Evolutionary conservation across 495 filamentous ascomycete species (phyloP).

Genomic region (Staphylotrichum longicolle): DNA sequence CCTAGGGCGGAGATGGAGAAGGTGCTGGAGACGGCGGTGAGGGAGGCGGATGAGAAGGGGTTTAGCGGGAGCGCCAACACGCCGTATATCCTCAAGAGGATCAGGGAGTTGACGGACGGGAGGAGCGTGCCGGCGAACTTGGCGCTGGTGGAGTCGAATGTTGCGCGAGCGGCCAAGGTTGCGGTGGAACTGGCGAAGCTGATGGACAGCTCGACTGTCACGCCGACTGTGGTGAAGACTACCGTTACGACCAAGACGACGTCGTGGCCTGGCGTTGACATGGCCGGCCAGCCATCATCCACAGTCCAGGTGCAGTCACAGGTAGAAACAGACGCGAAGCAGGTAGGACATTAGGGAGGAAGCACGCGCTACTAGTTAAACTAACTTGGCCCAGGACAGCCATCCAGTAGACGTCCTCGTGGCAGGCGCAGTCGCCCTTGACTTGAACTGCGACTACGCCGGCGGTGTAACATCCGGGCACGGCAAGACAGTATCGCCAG

Average conservation of each 20-base stretch:
- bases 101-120: constrained; percentile 74
- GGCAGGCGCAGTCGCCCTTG: constrained; percentile 84
- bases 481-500: constrained; percentile 41
- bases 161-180: constrained; percentile 72
- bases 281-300: neutral
- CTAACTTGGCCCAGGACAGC: constrained; percentile 9
- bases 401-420: constrained; percentile 66
- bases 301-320: neutral
- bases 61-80: constrained; percentile 77
- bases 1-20: constrained; percentile 68
- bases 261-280: neutral
- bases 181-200: constrained; percentile 73
- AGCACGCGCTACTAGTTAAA: neutral
- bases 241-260: constrained; percentile 8
- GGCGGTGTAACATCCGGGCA: constrained; percentile 27
- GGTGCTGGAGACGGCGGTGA: constrained; percentile 69
- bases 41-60: constrained; percentile 66
- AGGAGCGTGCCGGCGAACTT: constrained; percentile 72
- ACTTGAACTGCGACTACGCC: constrained; percentile 75
- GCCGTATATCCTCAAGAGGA: constrained; percentile 78
- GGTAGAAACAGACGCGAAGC: constrained; percentile 5
- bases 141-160: constrained; percentile 76
- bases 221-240: constrained; percentile 12
- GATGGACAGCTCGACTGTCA: constrained; percentile 21
- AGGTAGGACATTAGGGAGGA: neutral